phyloP scores from a whole-genome alignment of 768 basidiomycete species.

The Macrolepiota albuminosa region DNA sequence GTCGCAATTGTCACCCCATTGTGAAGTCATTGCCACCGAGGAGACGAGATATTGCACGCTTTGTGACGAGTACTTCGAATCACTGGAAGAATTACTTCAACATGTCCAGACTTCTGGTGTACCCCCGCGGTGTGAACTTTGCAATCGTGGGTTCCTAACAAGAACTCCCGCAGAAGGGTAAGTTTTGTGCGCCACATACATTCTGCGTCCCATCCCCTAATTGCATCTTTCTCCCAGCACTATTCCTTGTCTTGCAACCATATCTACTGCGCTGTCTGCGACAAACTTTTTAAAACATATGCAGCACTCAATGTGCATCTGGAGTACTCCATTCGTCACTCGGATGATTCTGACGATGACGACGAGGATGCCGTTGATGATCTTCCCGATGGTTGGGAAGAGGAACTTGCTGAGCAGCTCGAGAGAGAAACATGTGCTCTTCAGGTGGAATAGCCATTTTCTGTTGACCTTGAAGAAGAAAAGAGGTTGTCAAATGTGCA shows the following conservation, averaged over 20 bases:
- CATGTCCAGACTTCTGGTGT: background rate
- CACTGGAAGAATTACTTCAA: background rate
- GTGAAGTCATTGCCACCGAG: background rate
- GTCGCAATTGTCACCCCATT: background rate
- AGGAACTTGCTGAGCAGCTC: slow-evolving; percentile 4
- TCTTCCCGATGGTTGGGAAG: slow-evolving; percentile 11
- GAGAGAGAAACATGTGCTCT: slow-evolving; percentile 4
- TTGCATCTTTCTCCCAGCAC: background rate
- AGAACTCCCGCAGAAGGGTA: slow-evolving; percentile 6
- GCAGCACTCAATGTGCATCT: slow-evolving; percentile 5
- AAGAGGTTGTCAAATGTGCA: slow-evolving; percentile 1
- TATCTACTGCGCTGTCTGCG: slow-evolving; percentile 8
- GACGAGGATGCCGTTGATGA: background rate
- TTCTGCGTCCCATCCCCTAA: background rate
- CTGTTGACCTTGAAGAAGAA: background rate
- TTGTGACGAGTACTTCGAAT: slow-evolving; percentile 2
- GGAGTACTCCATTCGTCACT: slow-evolving; percentile 6
- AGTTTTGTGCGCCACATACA: background rate
- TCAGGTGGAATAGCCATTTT: background rate
- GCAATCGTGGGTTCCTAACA: slow-evolving; percentile 2
- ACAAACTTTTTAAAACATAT: slow-evolving; percentile 5
- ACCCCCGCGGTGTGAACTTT: slow-evolving; percentile 9
- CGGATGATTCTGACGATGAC: slow-evolving; percentile 9
- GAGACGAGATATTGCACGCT: background rate
- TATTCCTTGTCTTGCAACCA: slow-evolving; percentile 3